phyloP scores from a whole-genome alignment of 83 land plant genomes.

The Thuja plicata region DNA sequence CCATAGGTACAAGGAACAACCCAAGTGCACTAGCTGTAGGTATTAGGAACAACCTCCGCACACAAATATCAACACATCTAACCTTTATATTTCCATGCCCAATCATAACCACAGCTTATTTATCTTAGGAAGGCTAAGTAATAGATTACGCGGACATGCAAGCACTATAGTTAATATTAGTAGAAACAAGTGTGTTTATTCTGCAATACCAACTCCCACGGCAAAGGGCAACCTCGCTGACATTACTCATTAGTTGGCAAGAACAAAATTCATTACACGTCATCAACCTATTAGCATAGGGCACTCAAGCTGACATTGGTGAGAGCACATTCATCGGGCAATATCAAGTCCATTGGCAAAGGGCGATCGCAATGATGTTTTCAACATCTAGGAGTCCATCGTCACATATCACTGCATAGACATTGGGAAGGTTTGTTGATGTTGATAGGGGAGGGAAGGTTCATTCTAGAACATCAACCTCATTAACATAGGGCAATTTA shows the following conservation, averaged over 20 bases:
- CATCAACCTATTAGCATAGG: background rate
- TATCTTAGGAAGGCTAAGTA: background rate
- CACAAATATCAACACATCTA: background rate
- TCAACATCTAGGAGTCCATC: background rate
- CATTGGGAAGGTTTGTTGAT: background rate
- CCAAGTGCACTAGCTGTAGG: background rate
- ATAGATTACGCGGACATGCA: background rate
- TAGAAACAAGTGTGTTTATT: too few species aligned
- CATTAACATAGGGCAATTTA: background rate
- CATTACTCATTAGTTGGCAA: background rate
- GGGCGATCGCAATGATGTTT: background rate
- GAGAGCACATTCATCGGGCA: background rate
- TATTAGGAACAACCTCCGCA: background rate
- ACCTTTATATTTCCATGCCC: background rate
- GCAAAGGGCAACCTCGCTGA: background rate
- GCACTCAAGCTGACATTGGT: background rate
- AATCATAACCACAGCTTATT: background rate
- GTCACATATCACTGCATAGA: background rate
- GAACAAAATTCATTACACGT: background rate
- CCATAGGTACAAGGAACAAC: background rate
- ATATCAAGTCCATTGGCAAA: background rate
- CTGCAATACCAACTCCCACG: background rate
- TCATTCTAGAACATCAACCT: background rate
- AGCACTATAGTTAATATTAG: background rate
- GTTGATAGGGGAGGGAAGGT: background rate